Evolutionary conservation across 1,284 basidiomycete species (phyloP).

Genomic region (Ganoderma multipileum): DNA sequence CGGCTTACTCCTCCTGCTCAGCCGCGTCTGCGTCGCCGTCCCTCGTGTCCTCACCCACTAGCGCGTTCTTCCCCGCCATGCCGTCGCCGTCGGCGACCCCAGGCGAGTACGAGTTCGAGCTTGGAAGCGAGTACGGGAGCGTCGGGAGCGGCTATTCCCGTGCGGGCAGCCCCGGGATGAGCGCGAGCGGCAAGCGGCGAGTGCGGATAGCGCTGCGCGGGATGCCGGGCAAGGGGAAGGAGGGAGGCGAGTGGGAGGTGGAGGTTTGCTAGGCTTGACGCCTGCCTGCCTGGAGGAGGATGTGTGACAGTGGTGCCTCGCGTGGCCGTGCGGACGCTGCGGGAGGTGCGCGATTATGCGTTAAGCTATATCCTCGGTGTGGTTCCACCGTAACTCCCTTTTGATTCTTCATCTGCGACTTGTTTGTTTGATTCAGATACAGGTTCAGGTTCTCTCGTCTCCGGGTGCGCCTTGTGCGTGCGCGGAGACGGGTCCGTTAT

Average conservation of each 20-base stretch:
- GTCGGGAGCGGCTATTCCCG: constrained; percentile 32
- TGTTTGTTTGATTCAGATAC: not conserved
- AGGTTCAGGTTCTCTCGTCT: constrained; percentile 1
- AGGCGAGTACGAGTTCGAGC: constrained; percentile 35
- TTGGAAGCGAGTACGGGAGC: constrained; percentile 36
- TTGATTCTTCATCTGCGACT: constrained; percentile 7
- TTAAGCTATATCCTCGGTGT: constrained; percentile 30
- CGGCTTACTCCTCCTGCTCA: constrained; percentile 40
- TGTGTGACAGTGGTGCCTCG: constrained; percentile 11
- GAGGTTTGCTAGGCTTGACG: constrained; percentile 61
- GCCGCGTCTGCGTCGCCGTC: constrained; percentile 30
- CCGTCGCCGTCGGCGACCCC: constrained; percentile 37
- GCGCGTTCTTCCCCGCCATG: constrained; percentile 23
- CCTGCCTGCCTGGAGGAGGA: constrained; percentile 4
- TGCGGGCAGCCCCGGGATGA: constrained; percentile 30
- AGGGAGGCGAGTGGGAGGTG: constrained; percentile 78
- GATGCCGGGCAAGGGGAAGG: constrained; percentile 62
- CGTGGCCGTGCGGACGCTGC: constrained; percentile 21
- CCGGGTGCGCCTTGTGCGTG: constrained; percentile 6
- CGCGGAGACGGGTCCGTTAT: not conserved
- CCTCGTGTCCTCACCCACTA: constrained; percentile 22
- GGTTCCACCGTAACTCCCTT: constrained; percentile 23
- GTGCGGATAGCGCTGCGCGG: constrained; percentile 71
- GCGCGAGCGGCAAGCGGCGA: constrained; percentile 44
- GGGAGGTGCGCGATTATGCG: constrained; percentile 28